These are phyloP conservation scores for Aspergillus hortae DNA, from an alignment of 2,329 filamentous ascomycete species.

Conservation along the genomic window DNA sequence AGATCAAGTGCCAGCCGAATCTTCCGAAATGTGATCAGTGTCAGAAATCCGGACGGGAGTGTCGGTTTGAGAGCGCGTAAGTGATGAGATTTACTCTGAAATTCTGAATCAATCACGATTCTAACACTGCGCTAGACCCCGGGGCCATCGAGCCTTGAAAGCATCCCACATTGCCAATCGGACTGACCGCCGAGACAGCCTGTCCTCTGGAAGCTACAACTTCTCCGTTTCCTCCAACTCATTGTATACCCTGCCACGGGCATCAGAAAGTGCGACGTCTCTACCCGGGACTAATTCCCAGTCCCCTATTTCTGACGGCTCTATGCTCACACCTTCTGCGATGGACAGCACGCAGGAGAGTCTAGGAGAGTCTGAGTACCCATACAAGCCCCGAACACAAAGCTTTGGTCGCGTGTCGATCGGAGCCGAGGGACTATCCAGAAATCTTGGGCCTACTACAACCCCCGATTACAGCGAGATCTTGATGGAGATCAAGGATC, in stretches of 20 bases:
- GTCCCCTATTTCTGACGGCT: slow-evolving; percentile 28
- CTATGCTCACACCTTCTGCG: slow-evolving; percentile 25
- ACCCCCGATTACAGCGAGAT: slow-evolving; percentile 28
- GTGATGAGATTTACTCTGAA: slow-evolving; percentile 34
- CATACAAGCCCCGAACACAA: slow-evolving; percentile 19
- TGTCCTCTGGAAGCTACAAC: slow-evolving; percentile 13
- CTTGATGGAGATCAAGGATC: slow-evolving; percentile 28
- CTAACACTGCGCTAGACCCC: slow-evolving; percentile 23
- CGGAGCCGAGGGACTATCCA: slow-evolving; percentile 13
- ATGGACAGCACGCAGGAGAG: slow-evolving; percentile 23
- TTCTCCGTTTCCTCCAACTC: slow-evolving; percentile 21
- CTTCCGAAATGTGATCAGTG: slow-evolving; percentile 85
- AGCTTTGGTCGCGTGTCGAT: slow-evolving; percentile 14
- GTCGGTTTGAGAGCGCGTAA: slow-evolving; percentile 83
- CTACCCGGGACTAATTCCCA: slow-evolving; percentile 28
- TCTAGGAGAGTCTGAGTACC: slow-evolving; percentile 22
- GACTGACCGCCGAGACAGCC: slow-evolving; percentile 21
- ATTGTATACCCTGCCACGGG: slow-evolving; percentile 27
- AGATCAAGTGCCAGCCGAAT: slow-evolving; percentile 93
- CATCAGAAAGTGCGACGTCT: slow-evolving; percentile 29
- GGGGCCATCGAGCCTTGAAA: slow-evolving; percentile 29
- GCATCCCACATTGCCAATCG: slow-evolving; percentile 19
- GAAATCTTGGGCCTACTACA: slow-evolving; percentile 10
- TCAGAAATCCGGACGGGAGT: slow-evolving; percentile 82
- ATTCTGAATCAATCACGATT: not conserved